These are phyloP conservation scores for Oryza glaberrima DNA, from an alignment of 176 grass and related monocot genomes.

Conservation along the genomic window DNA sequence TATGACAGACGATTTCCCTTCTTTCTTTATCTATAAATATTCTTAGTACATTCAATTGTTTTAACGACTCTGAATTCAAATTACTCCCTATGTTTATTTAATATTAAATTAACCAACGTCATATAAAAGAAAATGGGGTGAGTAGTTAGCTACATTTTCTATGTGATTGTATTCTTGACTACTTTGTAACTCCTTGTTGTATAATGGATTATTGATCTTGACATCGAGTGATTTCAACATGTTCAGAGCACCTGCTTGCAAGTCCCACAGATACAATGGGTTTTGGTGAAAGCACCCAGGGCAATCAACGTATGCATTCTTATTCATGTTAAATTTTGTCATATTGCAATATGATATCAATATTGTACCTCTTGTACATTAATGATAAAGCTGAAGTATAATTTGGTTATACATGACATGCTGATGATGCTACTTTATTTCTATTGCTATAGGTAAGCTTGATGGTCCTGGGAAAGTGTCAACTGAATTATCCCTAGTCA, in stretches of 20 bases:
- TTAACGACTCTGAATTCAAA: no score
- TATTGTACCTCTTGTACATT: neutral
- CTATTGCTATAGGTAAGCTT: neutral
- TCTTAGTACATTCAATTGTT: neutral
- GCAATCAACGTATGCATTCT: neutral
- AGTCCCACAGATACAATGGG: neutral
- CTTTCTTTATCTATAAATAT: no score
- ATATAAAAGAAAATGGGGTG: no score
- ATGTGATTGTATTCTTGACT: neutral
- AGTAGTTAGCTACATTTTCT: neutral
- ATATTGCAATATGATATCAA: neutral
- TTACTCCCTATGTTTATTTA: no score
- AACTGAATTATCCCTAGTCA: neutral
- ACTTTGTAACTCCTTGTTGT: neutral
- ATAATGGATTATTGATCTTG: neutral
- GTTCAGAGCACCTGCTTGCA: neutral
- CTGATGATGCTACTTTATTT: neutral
- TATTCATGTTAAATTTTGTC: neutral
- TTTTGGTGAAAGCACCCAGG: neutral
- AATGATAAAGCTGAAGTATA: neutral
- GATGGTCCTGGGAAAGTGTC: neutral
- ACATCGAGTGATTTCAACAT: neutral
- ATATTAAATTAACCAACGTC: no score
- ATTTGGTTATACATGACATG: neutral
- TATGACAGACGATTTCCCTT: neutral